Conservation (phyloP, 2,329 filamentous ascomycete species). For the Tricladium varicosporioides region DNA sequence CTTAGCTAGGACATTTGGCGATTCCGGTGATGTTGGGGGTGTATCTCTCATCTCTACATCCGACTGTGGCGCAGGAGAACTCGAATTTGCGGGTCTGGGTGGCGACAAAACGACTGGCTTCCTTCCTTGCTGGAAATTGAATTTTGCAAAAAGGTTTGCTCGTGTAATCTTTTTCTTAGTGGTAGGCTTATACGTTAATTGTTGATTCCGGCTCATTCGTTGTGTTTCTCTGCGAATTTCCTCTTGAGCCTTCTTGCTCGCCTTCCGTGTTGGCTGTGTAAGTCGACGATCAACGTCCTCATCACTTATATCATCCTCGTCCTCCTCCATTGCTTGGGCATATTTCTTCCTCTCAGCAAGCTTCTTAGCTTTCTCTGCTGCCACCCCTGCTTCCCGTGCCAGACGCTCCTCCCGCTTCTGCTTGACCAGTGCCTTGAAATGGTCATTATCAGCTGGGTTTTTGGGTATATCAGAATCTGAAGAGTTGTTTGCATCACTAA, state of each 20-base stretch:
- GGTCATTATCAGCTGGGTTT: conserved; percentile 47
- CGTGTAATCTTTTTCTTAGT: conserved; percentile 91
- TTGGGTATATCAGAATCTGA: conserved; percentile 40
- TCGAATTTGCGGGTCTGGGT: conserved; percentile 52
- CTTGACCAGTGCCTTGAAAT: conserved; percentile 70
- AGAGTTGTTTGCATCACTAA: conserved; percentile 28
- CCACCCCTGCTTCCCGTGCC: conserved; percentile 61
- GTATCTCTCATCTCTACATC: conserved; percentile 58
- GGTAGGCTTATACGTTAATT: conserved; percentile 83
- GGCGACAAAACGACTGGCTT: conserved; percentile 34
- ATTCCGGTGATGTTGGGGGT: conserved; percentile 69
- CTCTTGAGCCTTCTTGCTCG: conserved; percentile 90
- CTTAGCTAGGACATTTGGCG: conserved; percentile 26
- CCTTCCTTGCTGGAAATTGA: conserved; percentile 62
- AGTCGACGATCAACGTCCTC: conserved; percentile 63
- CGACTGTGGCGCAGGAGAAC: conserved; percentile 43
- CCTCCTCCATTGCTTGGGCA: conserved; percentile 51
- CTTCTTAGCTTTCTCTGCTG: conserved; percentile 39
- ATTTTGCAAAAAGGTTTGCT: conserved; percentile 76
- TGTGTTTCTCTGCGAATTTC: conserved; percentile 96
- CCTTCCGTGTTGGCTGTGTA: conserved; percentile 77
- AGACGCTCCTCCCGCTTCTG: conserved; percentile 71
- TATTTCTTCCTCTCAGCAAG: conserved; percentile 40
- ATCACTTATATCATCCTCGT: conserved; percentile 57
- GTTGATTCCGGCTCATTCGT: conserved; percentile 83